phyloP scores from a whole-genome alignment of 2,329 filamentous ascomycete species.

The Monosporascus cannonballus region DNA sequence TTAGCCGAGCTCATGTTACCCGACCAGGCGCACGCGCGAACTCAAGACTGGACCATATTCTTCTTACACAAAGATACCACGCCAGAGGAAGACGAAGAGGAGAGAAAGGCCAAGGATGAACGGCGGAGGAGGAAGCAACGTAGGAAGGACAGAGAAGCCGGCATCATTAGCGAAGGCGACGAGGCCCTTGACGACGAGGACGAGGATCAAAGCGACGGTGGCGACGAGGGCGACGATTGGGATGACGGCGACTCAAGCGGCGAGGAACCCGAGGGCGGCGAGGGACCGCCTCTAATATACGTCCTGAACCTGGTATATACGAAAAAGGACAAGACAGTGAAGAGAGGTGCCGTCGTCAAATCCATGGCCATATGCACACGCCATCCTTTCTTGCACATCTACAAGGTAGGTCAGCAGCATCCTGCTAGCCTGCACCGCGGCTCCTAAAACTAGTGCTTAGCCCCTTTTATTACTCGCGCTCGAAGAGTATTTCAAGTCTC shows the following conservation, averaged over 20 bases:
- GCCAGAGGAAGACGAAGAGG: constrained; percentile 73
- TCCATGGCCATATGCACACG: constrained; percentile 98
- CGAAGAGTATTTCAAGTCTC: constrained; percentile 94
- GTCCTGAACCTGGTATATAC: constrained; percentile 97
- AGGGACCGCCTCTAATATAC: constrained; percentile 91
- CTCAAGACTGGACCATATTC: constrained; percentile 99
- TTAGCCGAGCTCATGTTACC: constrained; percentile 96
- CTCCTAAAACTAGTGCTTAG: constrained; percentile 35
- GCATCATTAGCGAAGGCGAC: constrained; percentile 39
- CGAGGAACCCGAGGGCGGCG: constrained; percentile 61
- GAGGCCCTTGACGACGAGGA: constrained; percentile 36
- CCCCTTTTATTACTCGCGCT: constrained; percentile 83
- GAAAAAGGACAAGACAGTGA: constrained; percentile 88
- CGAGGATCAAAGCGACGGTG: constrained; percentile 41
- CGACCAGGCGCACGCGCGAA: constrained; percentile 89
- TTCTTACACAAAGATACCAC: constrained; percentile 94
- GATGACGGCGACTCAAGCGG: constrained; percentile 45
- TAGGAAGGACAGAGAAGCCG: constrained; percentile 44
- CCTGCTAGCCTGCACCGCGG: neutral
- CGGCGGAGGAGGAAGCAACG: constrained; percentile 45
- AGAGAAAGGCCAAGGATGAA: constrained; percentile 51
- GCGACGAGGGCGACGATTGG: constrained; percentile 39
- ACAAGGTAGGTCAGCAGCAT: constrained; percentile 60
- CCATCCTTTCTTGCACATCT: constrained; percentile 96
- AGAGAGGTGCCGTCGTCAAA: constrained; percentile 91